phyloP scores from a whole-genome alignment of 331 rosid species.

The Pyracantha coccinea region DNA sequence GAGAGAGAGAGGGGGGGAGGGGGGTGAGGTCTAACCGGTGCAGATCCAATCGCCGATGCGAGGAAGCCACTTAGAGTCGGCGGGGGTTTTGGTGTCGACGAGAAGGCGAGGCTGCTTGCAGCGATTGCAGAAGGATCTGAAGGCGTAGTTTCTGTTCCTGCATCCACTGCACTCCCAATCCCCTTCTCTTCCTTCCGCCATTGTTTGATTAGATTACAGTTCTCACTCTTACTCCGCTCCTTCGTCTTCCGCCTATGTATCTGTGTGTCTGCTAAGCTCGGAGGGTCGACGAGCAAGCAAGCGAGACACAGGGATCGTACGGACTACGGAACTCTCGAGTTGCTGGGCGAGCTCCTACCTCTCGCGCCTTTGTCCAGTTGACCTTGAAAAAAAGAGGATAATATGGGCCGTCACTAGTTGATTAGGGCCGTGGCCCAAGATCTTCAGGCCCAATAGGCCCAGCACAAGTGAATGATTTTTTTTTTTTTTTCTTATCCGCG shows the following conservation, averaged over 20 bases:
- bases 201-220: conserved; percentile 1
- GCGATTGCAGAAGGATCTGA: conserved; percentile 94
- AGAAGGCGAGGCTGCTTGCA: conserved; percentile 96
- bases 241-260: background rate
- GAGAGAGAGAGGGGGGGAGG: background rate
- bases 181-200: conserved; percentile 87
- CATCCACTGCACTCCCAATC: conserved; percentile 97
- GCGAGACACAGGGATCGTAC: background rate
- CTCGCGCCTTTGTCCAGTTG: background rate
- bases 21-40: conserved; percentile 54
- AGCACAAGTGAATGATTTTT: too few species aligned
- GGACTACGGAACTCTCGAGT: background rate
- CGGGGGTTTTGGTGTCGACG: conserved; percentile 82
- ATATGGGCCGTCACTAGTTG: background rate
- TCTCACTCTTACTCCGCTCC: background rate
- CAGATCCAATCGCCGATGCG: conserved; percentile 99
- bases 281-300: background rate
- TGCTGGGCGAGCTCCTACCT: background rate
- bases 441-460: background rate
- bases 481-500: background rate
- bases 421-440: background rate
- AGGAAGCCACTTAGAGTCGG: conserved; percentile 97
- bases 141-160: conserved; percentile 91
- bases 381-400: background rate
- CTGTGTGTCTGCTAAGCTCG: background rate